Conservation (phyloP, 192 early-diverging fungal species). For the Cladochytrium replicatum region DNA sequence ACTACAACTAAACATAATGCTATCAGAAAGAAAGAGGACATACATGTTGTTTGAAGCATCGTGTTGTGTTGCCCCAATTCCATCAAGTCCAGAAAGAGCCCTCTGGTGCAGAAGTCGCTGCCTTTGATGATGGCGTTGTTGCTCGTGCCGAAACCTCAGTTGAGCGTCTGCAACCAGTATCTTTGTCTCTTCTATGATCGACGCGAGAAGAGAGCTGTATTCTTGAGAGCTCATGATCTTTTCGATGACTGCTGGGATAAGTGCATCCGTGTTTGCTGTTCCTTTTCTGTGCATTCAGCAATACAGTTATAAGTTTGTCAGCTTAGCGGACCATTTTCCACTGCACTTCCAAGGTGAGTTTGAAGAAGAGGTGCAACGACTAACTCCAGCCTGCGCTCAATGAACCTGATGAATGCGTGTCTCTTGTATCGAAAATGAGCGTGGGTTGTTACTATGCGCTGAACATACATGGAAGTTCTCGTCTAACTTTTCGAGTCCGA, state of each 20-base stretch:
- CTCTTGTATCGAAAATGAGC: not conserved
- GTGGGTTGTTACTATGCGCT: constrained; percentile 1
- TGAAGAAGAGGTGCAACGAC: not conserved
- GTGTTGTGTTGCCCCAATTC: constrained; percentile 27
- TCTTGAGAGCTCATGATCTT: constrained; percentile 34
- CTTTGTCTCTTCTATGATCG: constrained; percentile 18
- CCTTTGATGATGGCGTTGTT: constrained; percentile 4
- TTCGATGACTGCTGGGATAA: constrained; percentile 28
- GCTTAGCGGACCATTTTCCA: not conserved
- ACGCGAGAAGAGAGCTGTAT: constrained; percentile 24
- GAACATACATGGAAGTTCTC: constrained; percentile 35
- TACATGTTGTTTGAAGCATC: constrained; percentile 11
- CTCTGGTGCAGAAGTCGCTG: constrained; percentile 6
- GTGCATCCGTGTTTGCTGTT: constrained; percentile 6
- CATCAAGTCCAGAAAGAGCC: constrained; percentile 27
- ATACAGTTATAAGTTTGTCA: not conserved
- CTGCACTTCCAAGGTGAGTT: not conserved
- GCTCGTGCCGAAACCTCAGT: not conserved
- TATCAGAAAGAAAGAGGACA: constrained; percentile 16
- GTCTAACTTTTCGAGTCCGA: constrained; percentile 24
- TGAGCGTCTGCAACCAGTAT: constrained; percentile 8
- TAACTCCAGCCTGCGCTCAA: not conserved
- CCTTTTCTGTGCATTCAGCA: no score
- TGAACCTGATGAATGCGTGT: not conserved
- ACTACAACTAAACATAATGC: no score